Conservation (phyloP, 768 basidiomycete genomes). For the Chlorophyllum brunneum region DNA sequence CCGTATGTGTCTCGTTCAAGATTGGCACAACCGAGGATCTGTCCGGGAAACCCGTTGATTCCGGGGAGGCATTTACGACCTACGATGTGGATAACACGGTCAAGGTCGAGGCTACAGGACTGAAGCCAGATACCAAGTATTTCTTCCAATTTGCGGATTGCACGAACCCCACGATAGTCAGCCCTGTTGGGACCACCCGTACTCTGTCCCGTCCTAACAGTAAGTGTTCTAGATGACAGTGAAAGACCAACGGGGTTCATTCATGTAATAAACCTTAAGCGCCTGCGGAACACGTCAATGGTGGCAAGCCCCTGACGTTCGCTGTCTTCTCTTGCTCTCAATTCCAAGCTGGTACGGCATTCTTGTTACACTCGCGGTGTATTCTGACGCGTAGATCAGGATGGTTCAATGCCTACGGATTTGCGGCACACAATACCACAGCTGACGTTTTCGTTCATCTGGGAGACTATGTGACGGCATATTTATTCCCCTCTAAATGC, state of each 20-base stretch:
- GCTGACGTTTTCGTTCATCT: slow-evolving; percentile 55
- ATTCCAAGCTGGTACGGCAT: slow-evolving; percentile 39
- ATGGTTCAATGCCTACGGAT: slow-evolving; percentile 60
- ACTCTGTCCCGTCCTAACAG: slow-evolving; percentile 46
- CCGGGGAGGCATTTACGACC: slow-evolving; percentile 49
- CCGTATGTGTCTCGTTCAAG: slow-evolving; percentile 46
- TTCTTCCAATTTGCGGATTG: slow-evolving; percentile 56
- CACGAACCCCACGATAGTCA: slow-evolving; percentile 36
- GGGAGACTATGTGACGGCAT: slow-evolving; percentile 45
- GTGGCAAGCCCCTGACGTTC: slow-evolving; percentile 49
- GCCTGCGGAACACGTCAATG: slow-evolving; percentile 42
- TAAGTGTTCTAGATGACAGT: slow-evolving; percentile 21
- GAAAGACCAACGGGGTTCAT: neutral
- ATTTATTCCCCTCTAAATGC: neutral
- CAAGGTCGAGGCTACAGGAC: slow-evolving; percentile 51
- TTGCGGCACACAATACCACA: slow-evolving; percentile 47
- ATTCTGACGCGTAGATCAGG: slow-evolving; percentile 25
- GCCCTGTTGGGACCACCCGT: slow-evolving; percentile 47
- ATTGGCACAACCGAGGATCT: slow-evolving; percentile 34
- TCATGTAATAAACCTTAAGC: slow-evolving; percentile 27
- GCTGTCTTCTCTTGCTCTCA: slow-evolving; percentile 60
- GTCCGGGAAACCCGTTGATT: slow-evolving; percentile 31
- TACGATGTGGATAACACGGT: slow-evolving; percentile 59
- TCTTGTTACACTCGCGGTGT: neutral
- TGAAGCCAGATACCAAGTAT: slow-evolving; percentile 50